Evolutionary conservation across 306 rosid genomes (phyloP).

Genomic region (Alnus rubra): DNA sequence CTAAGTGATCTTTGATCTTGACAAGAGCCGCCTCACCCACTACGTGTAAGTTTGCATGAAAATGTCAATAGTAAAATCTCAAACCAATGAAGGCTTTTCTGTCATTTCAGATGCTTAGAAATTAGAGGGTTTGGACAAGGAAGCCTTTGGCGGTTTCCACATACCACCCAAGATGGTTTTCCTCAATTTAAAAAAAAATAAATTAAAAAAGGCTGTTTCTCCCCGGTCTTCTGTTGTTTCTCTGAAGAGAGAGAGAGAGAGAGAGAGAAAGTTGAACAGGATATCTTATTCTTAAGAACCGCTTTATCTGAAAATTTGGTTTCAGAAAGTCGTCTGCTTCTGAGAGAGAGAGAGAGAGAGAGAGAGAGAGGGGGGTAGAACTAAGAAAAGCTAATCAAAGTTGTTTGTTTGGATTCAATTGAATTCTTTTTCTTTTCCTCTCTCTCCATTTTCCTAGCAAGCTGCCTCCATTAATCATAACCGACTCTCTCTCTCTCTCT

Average conservation of each 20-base stretch:
- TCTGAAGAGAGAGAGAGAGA: constrained; percentile 3
- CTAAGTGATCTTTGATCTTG: not conserved
- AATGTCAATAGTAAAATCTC: constrained; percentile 40
- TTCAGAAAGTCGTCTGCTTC: constrained; percentile 43
- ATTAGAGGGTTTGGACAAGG: constrained; percentile 24
- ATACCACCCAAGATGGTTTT: constrained; percentile 20
- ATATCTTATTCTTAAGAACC: constrained; percentile 37
- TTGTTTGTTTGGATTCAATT: constrained; percentile 57
- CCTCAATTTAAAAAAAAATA: not conserved
- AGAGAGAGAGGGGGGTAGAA: constrained; percentile 19
- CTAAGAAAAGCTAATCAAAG: constrained; percentile 31
- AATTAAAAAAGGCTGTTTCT: constrained; percentile 9
- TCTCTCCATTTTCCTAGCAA: constrained; percentile 20
- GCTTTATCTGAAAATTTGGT: constrained; percentile 48
- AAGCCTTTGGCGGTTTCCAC: constrained; percentile 28
- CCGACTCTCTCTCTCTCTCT: constrained; percentile 58
- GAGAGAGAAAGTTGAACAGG: constrained; percentile 26
- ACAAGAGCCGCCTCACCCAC: constrained; percentile 29
- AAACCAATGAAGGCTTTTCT: constrained; percentile 36
- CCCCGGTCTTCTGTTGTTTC: constrained; percentile 33
- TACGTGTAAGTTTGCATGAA: constrained; percentile 72
- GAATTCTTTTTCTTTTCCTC: constrained; percentile 22
- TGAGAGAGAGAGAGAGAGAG: constrained; percentile 15
- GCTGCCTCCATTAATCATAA: constrained; percentile 24
- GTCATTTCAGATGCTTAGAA: constrained; percentile 36